phyloP scores from a whole-genome alignment of 352 stramenopile genomes.

The Pythium utonaiense region DNA sequence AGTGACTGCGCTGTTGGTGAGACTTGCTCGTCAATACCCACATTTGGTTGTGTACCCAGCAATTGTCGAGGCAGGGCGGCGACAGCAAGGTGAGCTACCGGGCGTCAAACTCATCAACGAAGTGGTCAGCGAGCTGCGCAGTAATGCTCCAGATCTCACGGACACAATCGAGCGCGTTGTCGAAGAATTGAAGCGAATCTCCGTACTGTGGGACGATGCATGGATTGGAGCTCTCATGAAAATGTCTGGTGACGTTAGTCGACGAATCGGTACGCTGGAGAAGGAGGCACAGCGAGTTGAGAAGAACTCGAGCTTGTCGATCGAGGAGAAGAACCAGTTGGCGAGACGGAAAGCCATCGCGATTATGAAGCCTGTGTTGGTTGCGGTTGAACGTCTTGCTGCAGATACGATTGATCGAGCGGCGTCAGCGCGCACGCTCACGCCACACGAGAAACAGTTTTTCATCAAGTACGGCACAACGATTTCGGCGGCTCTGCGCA shows the following conservation, averaged over 20 bases:
- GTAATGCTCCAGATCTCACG: constrained; percentile 37
- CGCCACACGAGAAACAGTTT: constrained; percentile 74
- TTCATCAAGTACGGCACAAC: constrained; percentile 49
- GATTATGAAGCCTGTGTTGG: constrained; percentile 81
- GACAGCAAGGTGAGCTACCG: constrained; percentile 5
- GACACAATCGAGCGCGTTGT: constrained; percentile 59
- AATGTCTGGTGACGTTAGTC: constrained; percentile 63
- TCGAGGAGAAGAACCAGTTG: constrained; percentile 58
- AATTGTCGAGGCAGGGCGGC: constrained; percentile 47
- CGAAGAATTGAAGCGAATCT: constrained; percentile 71
- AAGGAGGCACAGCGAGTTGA: constrained; percentile 71
- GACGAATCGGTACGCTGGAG: constrained; percentile 61
- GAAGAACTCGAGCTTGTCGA: constrained; percentile 62
- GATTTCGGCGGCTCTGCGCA: constrained; percentile 44
- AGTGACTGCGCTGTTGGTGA: constrained; percentile 55
- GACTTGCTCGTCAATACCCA: constrained; percentile 56
- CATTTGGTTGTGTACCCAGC: constrained; percentile 74
- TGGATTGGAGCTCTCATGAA: constrained; percentile 76
- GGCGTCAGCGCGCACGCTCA: constrained; percentile 26
- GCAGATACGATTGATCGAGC: constrained; percentile 52
- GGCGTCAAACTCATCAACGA: constrained; percentile 26
- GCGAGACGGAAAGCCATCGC: constrained; percentile 69
- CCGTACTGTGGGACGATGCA: constrained; percentile 81
- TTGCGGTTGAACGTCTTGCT: constrained; percentile 61
- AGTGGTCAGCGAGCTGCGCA: constrained; percentile 42